Evolutionary conservation across 768 basidiomycete genomes (phyloP), one percentile per base, ranked within the genome.

Genomic region (Cystoderma amianthinum): DNA sequence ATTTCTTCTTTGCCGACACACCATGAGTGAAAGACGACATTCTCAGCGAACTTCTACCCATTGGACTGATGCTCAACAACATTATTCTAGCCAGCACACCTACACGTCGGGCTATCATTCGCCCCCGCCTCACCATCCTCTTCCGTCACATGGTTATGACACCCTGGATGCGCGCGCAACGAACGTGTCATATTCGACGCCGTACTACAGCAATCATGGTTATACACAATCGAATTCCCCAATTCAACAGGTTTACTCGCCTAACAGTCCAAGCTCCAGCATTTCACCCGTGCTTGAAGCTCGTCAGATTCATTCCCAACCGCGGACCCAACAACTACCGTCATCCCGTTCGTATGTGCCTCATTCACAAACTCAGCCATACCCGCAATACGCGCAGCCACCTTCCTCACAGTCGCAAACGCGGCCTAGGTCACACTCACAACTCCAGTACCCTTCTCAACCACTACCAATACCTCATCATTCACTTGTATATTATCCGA

Each of bases 381-480:
- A 71, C 43, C 53, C 65, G 37, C 57, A 54, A 12, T 54, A 60
- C 6, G 42, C 55, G 16, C 46, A 53, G 35, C 41, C 58, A 41
- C 48, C 63, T 33, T n/a, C n/a, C n/a, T 50, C 59, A 20, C 53
- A 62, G 16, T 48, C 61, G 23, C 64, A 36, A 17, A 7, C 34
- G 17, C 7, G 66, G 36, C 57, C 64, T 17, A 65, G 67, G 36
- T 71, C 71, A 7, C 65, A 69, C 45, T 68, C 72, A n/a, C 68
- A 68, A 47, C 52, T 58, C 19, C 50, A 52, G 15, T n/a, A n/a
- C n/a, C n/a, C n/a, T n/a, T 44, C 55, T 18, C 56, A 56, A 15
- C 34, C 34, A 35, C 41, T 47, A 16, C 34, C 50, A 18, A 48
- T 48, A 22, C 49, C 45, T 42, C 40, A 32, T 45, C 50, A 39